A percentile compares a stretch with the other conserved stretches of the same genome.
Evolutionary conservation across 352 stramenopile genomes (phyloP).

Genomic region (Phytophthora crassamura): DNA sequence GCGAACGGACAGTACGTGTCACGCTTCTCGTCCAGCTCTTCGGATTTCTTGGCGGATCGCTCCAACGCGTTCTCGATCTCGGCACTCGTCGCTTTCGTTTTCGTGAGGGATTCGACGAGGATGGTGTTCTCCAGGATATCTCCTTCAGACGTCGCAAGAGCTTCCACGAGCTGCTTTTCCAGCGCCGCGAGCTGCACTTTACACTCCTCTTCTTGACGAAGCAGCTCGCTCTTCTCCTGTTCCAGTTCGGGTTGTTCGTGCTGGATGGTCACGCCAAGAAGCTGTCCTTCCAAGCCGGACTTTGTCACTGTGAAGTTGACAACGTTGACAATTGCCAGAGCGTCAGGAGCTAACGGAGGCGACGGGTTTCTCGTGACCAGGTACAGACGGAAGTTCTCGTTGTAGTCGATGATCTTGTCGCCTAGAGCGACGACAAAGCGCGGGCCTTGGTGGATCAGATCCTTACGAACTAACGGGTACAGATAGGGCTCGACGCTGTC

Average conservation of each 20-base stretch:
- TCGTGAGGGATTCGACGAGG: conserved; percentile 94
- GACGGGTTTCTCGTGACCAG: conserved; percentile 93
- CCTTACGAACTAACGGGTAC: conserved; percentile 92
- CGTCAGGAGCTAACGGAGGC: conserved; percentile 89
- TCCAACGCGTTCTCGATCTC: conserved; percentile 93
- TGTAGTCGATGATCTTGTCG: conserved; percentile 95
- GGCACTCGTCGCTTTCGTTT: conserved; percentile 92
- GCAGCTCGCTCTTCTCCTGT: conserved; percentile 91
- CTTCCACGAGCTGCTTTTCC: conserved; percentile 94
- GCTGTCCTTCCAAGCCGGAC: conserved; percentile 92
- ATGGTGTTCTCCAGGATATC: conserved; percentile 96
- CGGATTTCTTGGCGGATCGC: conserved; percentile 87
- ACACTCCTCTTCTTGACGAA: conserved; percentile 94
- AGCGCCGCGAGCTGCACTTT: conserved; percentile 94
- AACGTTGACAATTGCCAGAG: conserved; percentile 89
- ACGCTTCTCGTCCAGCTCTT: conserved; percentile 93
- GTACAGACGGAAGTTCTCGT: conserved; percentile 94
- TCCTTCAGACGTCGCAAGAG: conserved; percentile 93
- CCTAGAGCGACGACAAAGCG: conserved; percentile 91
- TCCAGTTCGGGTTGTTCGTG: conserved; percentile 95
- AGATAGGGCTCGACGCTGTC: conserved; percentile 93
- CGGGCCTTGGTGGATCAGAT: conserved; percentile 92
- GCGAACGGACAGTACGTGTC: conserved; percentile 93
- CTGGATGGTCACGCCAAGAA: conserved; percentile 94
- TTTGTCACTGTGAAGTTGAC: conserved; percentile 97